phyloP scores from a whole-genome alignment of 2,329 filamentous ascomycete species.

The Pseudogymnoascus verrucosus region DNA sequence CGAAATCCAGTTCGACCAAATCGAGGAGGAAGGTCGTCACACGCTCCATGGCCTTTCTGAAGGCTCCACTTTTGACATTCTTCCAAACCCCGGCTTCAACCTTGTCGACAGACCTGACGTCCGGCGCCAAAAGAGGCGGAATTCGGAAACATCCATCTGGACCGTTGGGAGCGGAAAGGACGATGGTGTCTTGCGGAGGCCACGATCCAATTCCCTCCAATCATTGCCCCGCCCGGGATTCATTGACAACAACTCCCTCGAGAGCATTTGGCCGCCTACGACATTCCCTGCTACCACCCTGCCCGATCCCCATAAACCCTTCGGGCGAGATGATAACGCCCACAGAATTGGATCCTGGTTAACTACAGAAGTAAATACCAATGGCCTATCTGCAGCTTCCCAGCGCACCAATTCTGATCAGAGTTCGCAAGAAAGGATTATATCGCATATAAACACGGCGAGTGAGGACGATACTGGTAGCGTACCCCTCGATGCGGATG shows the following conservation, averaged over 20 bases:
- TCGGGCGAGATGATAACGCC: neutral
- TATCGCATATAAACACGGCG: neutral
- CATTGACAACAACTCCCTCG: neutral
- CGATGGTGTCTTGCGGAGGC: conserved; percentile 15
- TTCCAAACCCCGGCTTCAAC: neutral
- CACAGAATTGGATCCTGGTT: conserved; percentile 7
- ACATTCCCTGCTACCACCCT: neutral
- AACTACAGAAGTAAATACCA: neutral
- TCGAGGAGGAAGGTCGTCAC: conserved; percentile 22
- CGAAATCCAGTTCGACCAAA: conserved; percentile 52
- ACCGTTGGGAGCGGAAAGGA: conserved; percentile 16
- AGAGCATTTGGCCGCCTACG: neutral
- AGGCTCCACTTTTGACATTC: neutral
- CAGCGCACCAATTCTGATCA: neutral
- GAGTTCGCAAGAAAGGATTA: neutral
- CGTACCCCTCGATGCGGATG: neutral
- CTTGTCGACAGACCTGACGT: conserved; percentile 1
- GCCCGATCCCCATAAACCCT: neutral
- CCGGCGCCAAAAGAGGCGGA: conserved; percentile 20
- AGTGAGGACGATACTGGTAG: neutral
- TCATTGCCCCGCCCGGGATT: neutral
- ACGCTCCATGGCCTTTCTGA: neutral
- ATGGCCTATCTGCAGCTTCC: neutral
- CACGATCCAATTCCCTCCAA: conserved; percentile 20
- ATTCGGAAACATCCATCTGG: conserved; percentile 28